Percentiles rank a stretch among this genome's conserved stretches.
phyloP scores from a whole-genome alignment of 176 grass and related monocot genomes.

The Cocos nucifera region DNA sequence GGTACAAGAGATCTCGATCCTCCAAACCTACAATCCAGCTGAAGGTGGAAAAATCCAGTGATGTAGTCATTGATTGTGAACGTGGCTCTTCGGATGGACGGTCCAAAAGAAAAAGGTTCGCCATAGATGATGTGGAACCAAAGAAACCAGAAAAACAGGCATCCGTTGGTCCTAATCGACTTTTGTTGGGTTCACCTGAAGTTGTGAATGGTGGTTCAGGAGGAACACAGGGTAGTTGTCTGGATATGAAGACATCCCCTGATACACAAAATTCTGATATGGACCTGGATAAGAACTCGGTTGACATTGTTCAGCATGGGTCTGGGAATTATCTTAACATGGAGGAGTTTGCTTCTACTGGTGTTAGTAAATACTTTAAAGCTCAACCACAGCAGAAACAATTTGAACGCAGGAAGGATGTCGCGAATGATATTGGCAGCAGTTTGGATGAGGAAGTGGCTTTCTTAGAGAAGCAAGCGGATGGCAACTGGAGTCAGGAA shows the following conservation, averaged over 20 bases:
- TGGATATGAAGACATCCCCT: no score
- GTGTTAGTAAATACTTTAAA: no score
- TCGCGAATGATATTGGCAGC: slow-evolving; percentile 1
- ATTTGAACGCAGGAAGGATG: no score
- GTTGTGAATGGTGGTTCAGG: no score
- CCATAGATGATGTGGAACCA: slow-evolving; percentile 26
- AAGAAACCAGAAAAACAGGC: slow-evolving; percentile 30
- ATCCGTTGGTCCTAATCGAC: slow-evolving; percentile 10
- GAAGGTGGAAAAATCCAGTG: slow-evolving; percentile 33
- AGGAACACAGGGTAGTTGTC: no score
- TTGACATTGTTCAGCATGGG: background rate
- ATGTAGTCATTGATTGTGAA: slow-evolving; percentile 3
- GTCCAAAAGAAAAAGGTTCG: slow-evolving; percentile 31
- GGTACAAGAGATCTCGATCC: slow-evolving; percentile 48
- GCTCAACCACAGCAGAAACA: no score
- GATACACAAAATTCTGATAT: no score
- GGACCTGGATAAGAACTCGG: background rate
- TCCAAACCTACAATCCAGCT: slow-evolving; percentile 29
- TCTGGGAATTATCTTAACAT: no score
- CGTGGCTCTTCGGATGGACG: slow-evolving; percentile 17
- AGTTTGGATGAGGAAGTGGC: slow-evolving; percentile 38
- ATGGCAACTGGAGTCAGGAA: background rate
- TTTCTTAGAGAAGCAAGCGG: no score
- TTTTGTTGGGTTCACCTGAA: background rate
- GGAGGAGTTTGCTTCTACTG: no score